Conservation (phyloP, 306 rosid genomes). For the Lathyrus oleraceus region DNA sequence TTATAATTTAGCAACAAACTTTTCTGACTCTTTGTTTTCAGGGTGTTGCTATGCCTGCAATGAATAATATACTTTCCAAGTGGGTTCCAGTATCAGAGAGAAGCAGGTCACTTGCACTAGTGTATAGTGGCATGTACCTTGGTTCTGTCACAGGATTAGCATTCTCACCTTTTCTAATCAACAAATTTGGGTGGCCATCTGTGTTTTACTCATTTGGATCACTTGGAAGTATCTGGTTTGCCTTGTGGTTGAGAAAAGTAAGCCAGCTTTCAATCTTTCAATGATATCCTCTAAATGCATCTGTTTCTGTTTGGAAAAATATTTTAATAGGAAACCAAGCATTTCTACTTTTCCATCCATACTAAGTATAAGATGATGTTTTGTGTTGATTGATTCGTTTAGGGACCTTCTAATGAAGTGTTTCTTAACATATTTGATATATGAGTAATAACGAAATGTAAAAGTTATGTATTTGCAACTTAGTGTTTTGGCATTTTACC, state of each 20-base stretch:
- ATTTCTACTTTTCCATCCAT: conserved; percentile 3
- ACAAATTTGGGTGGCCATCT: conserved; percentile 91
- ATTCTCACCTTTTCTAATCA: conserved; percentile 70
- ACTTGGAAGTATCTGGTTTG: conserved; percentile 96
- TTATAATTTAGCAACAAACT: neutral
- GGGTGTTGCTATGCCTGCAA: conserved; percentile 99
- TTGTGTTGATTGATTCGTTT: conserved; percentile 18
- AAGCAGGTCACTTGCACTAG: conserved; percentile 94
- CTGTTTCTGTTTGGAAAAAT: conserved; percentile 15
- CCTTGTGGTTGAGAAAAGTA: conserved; percentile 81
- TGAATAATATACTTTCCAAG: conserved; percentile 90
- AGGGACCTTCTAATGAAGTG: conserved; percentile 12
- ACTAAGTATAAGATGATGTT: conserved; percentile 26
- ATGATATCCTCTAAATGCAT: conserved; percentile 4
- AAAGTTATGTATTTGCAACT: conserved; percentile 16
- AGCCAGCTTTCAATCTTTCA: conserved; percentile 31
- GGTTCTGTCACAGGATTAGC: conserved; percentile 97
- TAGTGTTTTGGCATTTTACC: conserved; percentile 10
- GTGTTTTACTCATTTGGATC: conserved; percentile 96
- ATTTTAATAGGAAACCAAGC: conserved; percentile 14
- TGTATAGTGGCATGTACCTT: conserved; percentile 97
- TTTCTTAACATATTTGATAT: conserved; percentile 24
- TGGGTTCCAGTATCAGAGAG: conserved; percentile 99
- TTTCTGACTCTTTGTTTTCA: conserved; percentile 42
- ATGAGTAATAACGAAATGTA: neutral